Evolutionary conservation across 768 basidiomycete genomes (phyloP).

Genomic region (Chalciporus pseudorubinellus): DNA sequence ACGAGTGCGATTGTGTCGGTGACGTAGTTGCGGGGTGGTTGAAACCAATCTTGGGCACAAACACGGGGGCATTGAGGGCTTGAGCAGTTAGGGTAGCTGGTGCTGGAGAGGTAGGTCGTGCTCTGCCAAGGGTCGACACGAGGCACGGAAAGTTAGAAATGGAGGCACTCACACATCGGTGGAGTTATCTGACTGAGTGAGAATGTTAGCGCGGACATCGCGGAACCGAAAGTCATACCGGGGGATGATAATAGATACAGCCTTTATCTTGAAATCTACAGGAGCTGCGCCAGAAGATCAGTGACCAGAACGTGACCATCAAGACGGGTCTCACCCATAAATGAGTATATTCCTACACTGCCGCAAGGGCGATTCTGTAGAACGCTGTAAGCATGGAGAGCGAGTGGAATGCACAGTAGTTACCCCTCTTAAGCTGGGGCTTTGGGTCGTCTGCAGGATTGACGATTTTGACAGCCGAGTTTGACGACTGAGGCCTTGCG

Average conservation of each 20-base stretch:
- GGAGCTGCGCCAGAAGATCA: slow-evolving; percentile 43
- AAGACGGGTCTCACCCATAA: slow-evolving; percentile 61
- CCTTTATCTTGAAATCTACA: slow-evolving; percentile 88
- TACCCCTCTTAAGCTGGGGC: slow-evolving; percentile 54
- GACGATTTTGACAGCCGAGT: slow-evolving; percentile 69
- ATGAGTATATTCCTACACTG: slow-evolving; percentile 92
- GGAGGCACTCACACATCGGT: slow-evolving; percentile 26
- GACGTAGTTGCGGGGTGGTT: slow-evolving; percentile 27
- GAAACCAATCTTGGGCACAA: slow-evolving; percentile 70
- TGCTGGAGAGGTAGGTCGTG: slow-evolving; percentile 45
- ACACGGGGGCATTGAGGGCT: slow-evolving; percentile 81
- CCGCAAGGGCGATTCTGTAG: slow-evolving; percentile 63
- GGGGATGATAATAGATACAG: slow-evolving; percentile 80
- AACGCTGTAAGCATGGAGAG: not conserved
- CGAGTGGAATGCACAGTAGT: slow-evolving; percentile 19
- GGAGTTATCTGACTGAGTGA: slow-evolving; percentile 18
- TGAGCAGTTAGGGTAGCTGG: slow-evolving; percentile 50
- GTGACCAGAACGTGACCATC: not conserved
- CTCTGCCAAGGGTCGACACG: slow-evolving; percentile 24
- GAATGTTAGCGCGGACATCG: slow-evolving; percentile 13
- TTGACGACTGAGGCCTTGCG: slow-evolving; percentile 54
- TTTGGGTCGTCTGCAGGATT: slow-evolving; percentile 52
- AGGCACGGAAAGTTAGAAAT: not conserved
- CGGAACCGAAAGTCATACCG: slow-evolving; percentile 38
- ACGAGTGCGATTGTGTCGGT: slow-evolving; percentile 24